Evolutionary conservation across 495 filamentous ascomycete species (phyloP), one percentile per base, ranked within the genome.

Genomic region (Xylaria bambusicola): DNA sequence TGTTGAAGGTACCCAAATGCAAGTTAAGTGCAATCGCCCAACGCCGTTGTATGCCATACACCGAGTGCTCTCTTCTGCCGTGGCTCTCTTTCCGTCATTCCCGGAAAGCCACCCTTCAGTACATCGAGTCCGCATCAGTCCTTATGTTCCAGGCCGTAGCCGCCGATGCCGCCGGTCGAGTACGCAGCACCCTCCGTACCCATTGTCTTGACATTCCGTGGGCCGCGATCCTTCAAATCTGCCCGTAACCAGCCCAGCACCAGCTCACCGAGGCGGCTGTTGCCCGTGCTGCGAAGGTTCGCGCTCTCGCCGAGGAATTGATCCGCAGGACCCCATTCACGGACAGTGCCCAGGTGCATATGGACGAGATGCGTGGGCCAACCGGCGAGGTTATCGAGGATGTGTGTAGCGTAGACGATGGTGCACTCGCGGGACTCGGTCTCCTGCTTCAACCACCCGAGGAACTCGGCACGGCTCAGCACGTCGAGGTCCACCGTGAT

Each of bases 351-450:
- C 38, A 93, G 67, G 67, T 90, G 86, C 92, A 98, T 96, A 65
- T 97, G 93, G 50, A 96, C 92, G 49, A 99, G 73, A 75, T 99
- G 93, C 0, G 88, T 96, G 49, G 94, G 94, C 94, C 94, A 99
- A 33, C 84, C 84, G 0, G 90, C 90, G 24, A 97, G 71, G 62
- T 96, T 95, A 69, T 99, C 94, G 65, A 99, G 71, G 52, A 99
- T 97, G 71, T 99, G 94, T 18, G 94, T 98, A 23, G 94, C 94
- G 73, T 99, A 99, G 24, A 98, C 93, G 63, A 99, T 89, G 2
- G 94, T 97, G 69, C 92, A 96, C 9, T 83, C 73, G 47, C 95
- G 76, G 6, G 66, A 75, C 76, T 92, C 88, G 0, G 94, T 97
- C 82, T 99, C 94, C 20, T 80, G 79, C 69, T 91, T 90, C 67